Base-by-base conservation (phyloP, 106 monocot species). In the Acorus calamus region DNA sequence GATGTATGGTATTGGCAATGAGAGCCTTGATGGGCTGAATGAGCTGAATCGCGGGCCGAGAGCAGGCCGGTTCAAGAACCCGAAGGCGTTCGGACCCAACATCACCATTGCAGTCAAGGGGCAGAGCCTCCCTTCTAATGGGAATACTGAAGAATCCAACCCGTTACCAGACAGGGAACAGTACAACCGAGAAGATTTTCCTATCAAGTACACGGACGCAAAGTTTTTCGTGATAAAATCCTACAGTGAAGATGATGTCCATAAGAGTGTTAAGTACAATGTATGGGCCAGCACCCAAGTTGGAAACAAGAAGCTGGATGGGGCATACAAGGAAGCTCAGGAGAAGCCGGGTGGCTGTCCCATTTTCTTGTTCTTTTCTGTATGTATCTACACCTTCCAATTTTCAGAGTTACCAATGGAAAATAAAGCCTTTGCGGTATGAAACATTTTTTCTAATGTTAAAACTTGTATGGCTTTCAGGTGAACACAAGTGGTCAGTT, bases 401-500 rank as follows among this genome's bases (percentile, higher is more conserved):
- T 28, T 28, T 28, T 28, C 28, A 28, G 28, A 28, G 28, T 28
- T 28, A 28, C 1, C 28, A 28, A 28, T 28, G 28, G 28, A 28
- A 28, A 28, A 28, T n/a, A 28, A 28, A 28, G 28, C 28, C 28
- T 28, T 28, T 28, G 28, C 1, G 28, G 28, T 28, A 28, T 28
- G 28, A 28, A 28, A 28, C 28, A 0, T 28, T 28, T 28, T n/a
- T n/a, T n/a, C n/a, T n/a, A n/a, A n/a, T 28, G 28, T 28, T 28
- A 28, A 28, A 28, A 28, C 28, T 28, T 47, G 50, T 28, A 44
- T 46, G 4, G 5, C 61, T 62, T 69, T 4, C 69, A 92, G 92
- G 92, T 87, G 7, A 92, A 92, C 66, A 83, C 87, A 4, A 92
- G 92, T 72, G 87, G 92, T 0, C 92, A 92, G 66, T 92, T 92